phyloP scores from a whole-genome alignment of 192 early-diverging fungal genomes.

The Kappamyces sp. region DNA sequence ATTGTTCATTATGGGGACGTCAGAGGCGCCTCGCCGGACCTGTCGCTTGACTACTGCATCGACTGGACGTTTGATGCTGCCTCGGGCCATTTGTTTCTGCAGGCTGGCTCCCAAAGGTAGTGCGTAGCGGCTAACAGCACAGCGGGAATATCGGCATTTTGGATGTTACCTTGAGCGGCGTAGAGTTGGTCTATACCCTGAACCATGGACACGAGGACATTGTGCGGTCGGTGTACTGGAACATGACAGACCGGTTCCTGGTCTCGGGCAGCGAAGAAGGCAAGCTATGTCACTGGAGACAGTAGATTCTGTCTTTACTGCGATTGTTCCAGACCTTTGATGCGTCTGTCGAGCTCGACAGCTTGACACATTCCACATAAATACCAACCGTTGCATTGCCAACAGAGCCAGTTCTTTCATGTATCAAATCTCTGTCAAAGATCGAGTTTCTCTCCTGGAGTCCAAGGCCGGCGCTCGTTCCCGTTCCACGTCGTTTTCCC shows the following conservation, averaged over 20 bases:
- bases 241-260: slow-evolving; percentile 45
- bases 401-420: no score
- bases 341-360: no score
- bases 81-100: slow-evolving; percentile 67
- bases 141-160: slow-evolving; percentile 73
- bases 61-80: slow-evolving; percentile 70
- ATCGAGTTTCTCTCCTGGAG: no score
- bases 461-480: no score
- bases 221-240: slow-evolving; percentile 75
- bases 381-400: no score
- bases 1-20: slow-evolving; percentile 95
- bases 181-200: slow-evolving; percentile 73
- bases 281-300: slow-evolving; percentile 60
- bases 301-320: neutral
- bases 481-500: no score
- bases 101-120: slow-evolving; percentile 67
- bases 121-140: slow-evolving; percentile 2
- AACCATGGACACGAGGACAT: slow-evolving; percentile 80
- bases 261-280: slow-evolving; percentile 78
- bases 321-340: no score
- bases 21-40: slow-evolving; percentile 37
- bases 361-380: no score
- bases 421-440: no score
- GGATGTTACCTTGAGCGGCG: slow-evolving; percentile 67
- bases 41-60: slow-evolving; percentile 65